Conservation (phyloP, 176 grass and related monocot genomes). For the Thalia dealbata region DNA sequence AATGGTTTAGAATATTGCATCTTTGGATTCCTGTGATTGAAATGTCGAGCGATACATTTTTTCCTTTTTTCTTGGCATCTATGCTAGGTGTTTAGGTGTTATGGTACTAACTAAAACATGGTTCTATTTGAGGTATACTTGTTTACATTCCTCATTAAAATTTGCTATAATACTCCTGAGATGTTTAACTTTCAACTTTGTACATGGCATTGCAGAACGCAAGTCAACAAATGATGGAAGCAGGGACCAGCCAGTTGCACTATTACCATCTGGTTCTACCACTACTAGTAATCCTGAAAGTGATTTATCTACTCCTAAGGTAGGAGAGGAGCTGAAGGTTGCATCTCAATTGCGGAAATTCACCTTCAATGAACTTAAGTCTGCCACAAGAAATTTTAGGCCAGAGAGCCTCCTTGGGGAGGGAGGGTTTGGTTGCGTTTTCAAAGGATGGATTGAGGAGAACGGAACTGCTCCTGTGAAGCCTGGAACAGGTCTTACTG, state of each 20-base stretch:
- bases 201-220: conserved; percentile 49
- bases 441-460: conserved; percentile 98
- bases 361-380: conserved; percentile 85
- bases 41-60: too few relatives aligned
- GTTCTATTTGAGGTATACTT: too few relatives aligned
- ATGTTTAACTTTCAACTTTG: conserved; percentile 1
- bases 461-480: conserved; percentile 98
- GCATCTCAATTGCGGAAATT: conserved; percentile 85
- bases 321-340: conserved; percentile 74
- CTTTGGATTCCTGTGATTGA: too few relatives aligned
- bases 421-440: conserved; percentile 94
- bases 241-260: conserved; percentile 39
- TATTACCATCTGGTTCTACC: conserved; percentile 60
- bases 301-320: conserved; percentile 64
- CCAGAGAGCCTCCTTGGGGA: conserved; percentile 91
- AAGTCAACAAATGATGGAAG: conserved; percentile 47
- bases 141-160: too few relatives aligned
- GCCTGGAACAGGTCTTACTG: conserved; percentile 85
- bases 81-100: too few relatives aligned
- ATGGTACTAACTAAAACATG: too few relatives aligned
- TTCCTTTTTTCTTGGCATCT: too few relatives aligned
- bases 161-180: neutral
- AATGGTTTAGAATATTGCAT: too few relatives aligned
- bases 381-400: conserved; percentile 84
- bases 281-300: conserved; percentile 72